These are phyloP conservation scores for Phytophthora syringae DNA, from an alignment of 352 stramenopile genomes.

Conservation along the genomic window DNA sequence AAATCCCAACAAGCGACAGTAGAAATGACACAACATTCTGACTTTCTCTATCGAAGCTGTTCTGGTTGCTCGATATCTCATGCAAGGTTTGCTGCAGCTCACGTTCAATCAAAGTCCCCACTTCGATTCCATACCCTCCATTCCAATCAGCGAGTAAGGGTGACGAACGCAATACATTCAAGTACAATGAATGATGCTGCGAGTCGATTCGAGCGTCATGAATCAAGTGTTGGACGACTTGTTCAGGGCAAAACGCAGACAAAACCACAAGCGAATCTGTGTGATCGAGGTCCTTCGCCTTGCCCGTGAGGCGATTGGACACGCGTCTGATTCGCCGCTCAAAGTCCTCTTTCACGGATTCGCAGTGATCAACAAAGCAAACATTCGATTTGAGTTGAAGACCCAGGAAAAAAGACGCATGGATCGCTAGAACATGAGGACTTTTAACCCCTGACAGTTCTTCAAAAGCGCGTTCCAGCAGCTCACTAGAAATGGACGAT, in stretches of 20 bases:
- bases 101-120: conserved; percentile 13
- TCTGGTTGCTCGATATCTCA: conserved; percentile 25
- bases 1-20: conserved; percentile 23
- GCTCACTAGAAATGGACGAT: conserved; percentile 3
- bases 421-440: conserved; percentile 27
- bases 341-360: conserved; percentile 9
- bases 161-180: conserved; percentile 27
- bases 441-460: conserved; percentile 28
- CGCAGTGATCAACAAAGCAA: conserved; percentile 18
- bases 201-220: conserved; percentile 18
- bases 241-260: conserved; percentile 37
- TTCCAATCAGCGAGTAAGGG: conserved; percentile 46
- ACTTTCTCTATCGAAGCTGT: conserved; percentile 33
- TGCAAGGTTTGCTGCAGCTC: conserved; percentile 34
- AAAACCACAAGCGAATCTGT: conserved; percentile 26
- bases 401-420: conserved; percentile 41
- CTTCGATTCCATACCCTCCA: not conserved
- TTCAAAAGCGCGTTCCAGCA: conserved; percentile 27
- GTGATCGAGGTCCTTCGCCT: conserved; percentile 12
- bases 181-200: conserved; percentile 34
- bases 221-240: conserved; percentile 37
- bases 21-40: conserved; percentile 37
- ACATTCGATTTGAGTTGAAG: conserved; percentile 28
- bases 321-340: conserved; percentile 27
- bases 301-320: conserved; percentile 48